Base-by-base conservation (phyloP, 352 stramenopile species). In the Pythium biforme region DNA sequence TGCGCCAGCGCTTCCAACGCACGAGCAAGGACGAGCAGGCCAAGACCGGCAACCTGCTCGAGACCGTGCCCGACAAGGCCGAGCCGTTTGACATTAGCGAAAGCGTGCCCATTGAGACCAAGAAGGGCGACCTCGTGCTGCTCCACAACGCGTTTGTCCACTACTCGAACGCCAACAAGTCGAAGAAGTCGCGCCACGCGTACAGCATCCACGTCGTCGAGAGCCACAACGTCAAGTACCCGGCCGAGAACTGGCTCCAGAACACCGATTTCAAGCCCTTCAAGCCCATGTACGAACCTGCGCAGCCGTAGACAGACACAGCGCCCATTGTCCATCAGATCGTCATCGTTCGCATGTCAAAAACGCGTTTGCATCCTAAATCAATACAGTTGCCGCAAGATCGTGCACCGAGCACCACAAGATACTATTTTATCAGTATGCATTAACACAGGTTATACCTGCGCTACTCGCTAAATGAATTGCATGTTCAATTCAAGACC, bases 131-230 rank as follows among this genome's bases (percentile, higher is more conserved):
- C 69, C 71, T 98, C 33, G 82, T 99, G 31, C 78, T 97, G 37
- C 88, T 99, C 59, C 85, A 94, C 65, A 95, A 90, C 55, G 79
- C 89, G 20, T 90, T 99, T 34, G 96, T 98, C 73, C 96, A 99
- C 84, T 94, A 95, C 55, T 97, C 88, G 55, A 83, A 98, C 22
- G 88, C 92, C n/a, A 99, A 99, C 68, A 82, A 66, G 47, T 98
- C 90, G 22, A 47, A 75, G 1, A 67, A 78, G 40, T 95, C 86
- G 62, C 84, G 96, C 55, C 96, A 98, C 73, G 97, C 96, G 23
- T 99, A 98, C 82, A 94, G 97, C 64, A 83, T 99, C 40, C 96
- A 99, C 74, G 79, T 98, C 19, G 84, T 99, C 26, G 95, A 99
- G 74, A 97, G 92, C 37, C 72, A 89, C 26, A 72, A 87, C 19